Evolutionary conservation across 202 grass and related monocot species (phyloP), one percentile per base, ranked within the genome.

Genomic region (Schoenoplectus triqueter): DNA sequence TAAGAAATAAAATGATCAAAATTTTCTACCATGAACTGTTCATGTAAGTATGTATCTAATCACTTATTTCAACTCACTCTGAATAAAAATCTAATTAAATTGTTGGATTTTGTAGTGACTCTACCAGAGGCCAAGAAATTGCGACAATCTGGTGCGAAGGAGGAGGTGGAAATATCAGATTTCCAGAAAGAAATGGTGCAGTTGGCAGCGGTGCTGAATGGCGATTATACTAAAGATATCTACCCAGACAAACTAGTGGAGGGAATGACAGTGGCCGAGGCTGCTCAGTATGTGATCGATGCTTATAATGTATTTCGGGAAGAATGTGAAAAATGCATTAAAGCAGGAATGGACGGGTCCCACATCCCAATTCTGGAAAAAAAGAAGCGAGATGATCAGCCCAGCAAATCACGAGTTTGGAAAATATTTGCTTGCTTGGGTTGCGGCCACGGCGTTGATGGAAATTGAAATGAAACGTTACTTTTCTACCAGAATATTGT

Each of bases 101-200:
- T 8, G 47, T n/a, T 31, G 55, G 44, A n/a, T 3, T 31, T 41
- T 67, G 2, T 72, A 92, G 90, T 45, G 6, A 86, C 9, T 51
- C 17, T 95, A 17, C 91, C 91, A 2, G 93, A 92, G 83, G 87
- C 91, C 7, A 89, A 74, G 77, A 92, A 89, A 70, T 39, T 91
- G 49, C 83, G 89, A n/a, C 11, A 83, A 1, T 85, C 86, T 0
- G 87, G 74, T 22, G 91, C 88, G 5, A 90, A 3, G 5, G 95
- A 93, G 81, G 14, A 72, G 0, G 76, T 76, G 14, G 44, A 50
- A 78, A 66, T 93, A 47, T 88, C 95, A 1, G 92, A 95, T 21
- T 98, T 95, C 63, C 95, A 98, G 73, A 64, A 61, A 41, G 92
- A 98, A 84, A 44, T 98, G 80, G 92, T 93, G 66, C 92, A 92